Evolutionary conservation across 148 eudicot genomes (phyloP).

Genomic region (Polygonum maritimum): DNA sequence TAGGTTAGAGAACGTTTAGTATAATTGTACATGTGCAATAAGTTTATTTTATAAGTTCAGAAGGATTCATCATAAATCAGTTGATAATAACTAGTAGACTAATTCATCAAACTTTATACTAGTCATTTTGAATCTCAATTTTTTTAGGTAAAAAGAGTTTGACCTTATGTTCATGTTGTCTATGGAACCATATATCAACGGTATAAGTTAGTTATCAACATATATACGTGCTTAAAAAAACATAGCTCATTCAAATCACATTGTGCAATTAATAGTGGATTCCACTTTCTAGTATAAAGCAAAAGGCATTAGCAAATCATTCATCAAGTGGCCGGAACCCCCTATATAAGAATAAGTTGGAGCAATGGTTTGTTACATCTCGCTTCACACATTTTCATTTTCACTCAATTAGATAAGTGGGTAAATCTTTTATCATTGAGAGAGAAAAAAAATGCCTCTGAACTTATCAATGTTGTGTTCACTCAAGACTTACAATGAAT

Average conservation of each 20-base stretch:
- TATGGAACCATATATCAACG: not conserved
- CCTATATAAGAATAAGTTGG: constrained; percentile 6
- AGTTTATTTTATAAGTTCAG: too few relatives aligned
- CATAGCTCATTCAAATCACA: not conserved
- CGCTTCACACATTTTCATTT: not conserved
- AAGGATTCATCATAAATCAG: too few relatives aligned
- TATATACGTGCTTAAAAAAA: not conserved
- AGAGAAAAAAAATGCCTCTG: not conserved
- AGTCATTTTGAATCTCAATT: too few relatives aligned
- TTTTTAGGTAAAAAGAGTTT: not conserved
- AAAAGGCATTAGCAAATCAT: not conserved
- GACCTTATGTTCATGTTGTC: not conserved
- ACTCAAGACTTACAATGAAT: constrained; percentile 18
- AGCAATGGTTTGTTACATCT: not conserved
- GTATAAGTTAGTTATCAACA: not conserved
- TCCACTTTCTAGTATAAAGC: constrained; percentile 4
- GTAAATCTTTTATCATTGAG: not conserved
- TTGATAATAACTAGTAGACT: too few relatives aligned
- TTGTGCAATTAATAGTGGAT: not conserved
- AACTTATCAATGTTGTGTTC: not conserved
- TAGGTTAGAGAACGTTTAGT: too few relatives aligned
- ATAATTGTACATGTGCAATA: too few relatives aligned
- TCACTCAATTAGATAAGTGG: not conserved
- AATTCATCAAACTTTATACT: too few relatives aligned
- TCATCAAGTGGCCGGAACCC: not conserved